Evolutionary conservation across 2,329 filamentous ascomycete species (phyloP), one percentile per base, ranked within the genome.

Genomic region (Penicillium sp.): DNA sequence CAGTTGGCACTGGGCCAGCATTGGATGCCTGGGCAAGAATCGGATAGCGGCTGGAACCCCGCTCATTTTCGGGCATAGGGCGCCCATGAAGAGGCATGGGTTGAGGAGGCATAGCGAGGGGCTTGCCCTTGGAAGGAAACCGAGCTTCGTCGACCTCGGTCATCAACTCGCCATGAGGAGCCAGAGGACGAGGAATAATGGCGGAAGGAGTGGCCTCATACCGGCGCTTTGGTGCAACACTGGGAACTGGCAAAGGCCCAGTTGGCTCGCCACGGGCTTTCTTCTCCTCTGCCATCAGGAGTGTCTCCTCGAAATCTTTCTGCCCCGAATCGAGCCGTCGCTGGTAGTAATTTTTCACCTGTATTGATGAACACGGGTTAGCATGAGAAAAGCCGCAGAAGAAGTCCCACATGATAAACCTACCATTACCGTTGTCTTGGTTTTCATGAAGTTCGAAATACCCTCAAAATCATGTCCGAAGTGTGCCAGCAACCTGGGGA

Each of bases 341-440:
- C 47, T 71, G 64, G 49, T 70, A 76, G 53, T 75, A 74, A 44
- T 77, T 77, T 63, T 74, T 75, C 38, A 76, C 74, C 72, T 75
- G 34, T 8, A 39, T 36, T 40, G 45, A 20, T 20, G 3, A 20
- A 20, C 18, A 29, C 18, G 13, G 14, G n/a, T 28, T 39, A 40
- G 44, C 24, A 18, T 34, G 14, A 16, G n/a, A 31, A 31, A 31
- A 7, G 40, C 34, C 36, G 14, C 13, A 24, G 29, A 28, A 37
- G 8, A 18, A 45, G 22, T 40, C 36, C 13, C 37, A 18, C 28
- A 24, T 20, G 34, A 22, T 26, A 18, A 41, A 53, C 69, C 55
- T 65, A 76, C 74, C 74, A 77, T 77, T 1, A 72, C 72, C n/a
- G 70, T 67, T 9, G 74, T 76, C 56, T 77, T 77, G 1, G 74